Evolutionary conservation across 345 rosid genomes (phyloP).

Genomic region (Populus davidiana): DNA sequence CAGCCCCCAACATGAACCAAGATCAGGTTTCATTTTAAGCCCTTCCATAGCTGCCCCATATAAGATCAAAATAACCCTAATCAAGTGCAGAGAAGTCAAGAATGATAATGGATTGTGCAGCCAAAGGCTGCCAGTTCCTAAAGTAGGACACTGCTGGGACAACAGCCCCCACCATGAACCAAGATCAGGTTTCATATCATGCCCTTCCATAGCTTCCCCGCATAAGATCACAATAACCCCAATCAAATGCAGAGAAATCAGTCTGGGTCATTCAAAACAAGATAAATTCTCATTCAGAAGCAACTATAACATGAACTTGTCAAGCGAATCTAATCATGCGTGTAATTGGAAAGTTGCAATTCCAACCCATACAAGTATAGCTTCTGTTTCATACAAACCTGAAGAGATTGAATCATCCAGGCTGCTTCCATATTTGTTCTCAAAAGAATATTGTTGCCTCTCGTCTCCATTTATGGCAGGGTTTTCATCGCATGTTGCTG

Average conservation of each 20-base stretch:
- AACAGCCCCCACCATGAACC: background rate
- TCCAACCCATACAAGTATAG: background rate
- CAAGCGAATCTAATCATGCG: background rate
- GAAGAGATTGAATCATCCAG: conserved; percentile 1
- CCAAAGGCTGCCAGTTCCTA: background rate
- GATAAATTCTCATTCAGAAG: background rate
- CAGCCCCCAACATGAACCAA: background rate
- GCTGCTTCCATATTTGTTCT: background rate
- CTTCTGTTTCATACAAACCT: conserved; percentile 13
- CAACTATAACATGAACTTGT: background rate
- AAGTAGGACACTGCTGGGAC: background rate
- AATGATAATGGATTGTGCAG: background rate
- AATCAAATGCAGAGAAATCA: background rate
- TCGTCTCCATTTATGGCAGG: conserved; percentile 3
- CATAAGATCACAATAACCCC: background rate
- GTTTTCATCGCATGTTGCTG: background rate
- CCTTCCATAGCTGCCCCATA: background rate
- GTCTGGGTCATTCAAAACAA: background rate
- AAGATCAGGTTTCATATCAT: background rate
- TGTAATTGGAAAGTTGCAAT: background rate
- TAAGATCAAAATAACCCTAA: background rate
- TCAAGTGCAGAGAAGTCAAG: background rate
- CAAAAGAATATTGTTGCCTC: background rate
- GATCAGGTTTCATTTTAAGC: background rate
- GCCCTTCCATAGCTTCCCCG: background rate